A percentile compares a stretch with the other conserved stretches of the same genome.
Conservation (phyloP, 192 early-diverging fungal species). For the Cladochytrium replicatum region DNA sequence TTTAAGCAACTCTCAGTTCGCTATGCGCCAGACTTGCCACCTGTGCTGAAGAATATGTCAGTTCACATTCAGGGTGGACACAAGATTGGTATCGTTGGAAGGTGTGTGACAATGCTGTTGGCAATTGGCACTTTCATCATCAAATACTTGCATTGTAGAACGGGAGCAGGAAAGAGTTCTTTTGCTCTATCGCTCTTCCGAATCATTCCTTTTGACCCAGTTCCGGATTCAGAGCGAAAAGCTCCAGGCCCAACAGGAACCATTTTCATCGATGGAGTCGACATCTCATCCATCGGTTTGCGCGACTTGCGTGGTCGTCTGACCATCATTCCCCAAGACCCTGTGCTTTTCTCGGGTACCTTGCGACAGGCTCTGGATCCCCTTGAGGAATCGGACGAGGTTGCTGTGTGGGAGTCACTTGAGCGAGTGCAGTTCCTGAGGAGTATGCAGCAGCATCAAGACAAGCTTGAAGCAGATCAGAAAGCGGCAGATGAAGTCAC, state of each 20-base stretch:
- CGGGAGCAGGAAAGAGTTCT: constrained; percentile 77
- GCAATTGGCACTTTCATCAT: constrained; percentile 1
- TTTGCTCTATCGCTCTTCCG: constrained; percentile 67
- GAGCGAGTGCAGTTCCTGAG: constrained; percentile 58
- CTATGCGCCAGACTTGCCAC: constrained; percentile 64
- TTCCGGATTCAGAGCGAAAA: constrained; percentile 44
- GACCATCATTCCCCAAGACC: constrained; percentile 71
- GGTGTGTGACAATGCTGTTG: no score
- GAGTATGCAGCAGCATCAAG: constrained; percentile 48
- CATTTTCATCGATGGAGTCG: constrained; percentile 63
- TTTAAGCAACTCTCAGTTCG: constrained; percentile 58
- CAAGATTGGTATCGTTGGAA: constrained; percentile 49
- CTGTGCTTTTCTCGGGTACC: constrained; percentile 55
- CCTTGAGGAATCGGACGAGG: constrained; percentile 29
- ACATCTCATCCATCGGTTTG: constrained; percentile 58
- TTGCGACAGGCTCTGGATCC: constrained; percentile 47
- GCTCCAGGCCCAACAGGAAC: constrained; percentile 35
- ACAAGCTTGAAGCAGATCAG: constrained; percentile 55
- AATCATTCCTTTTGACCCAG: constrained; percentile 45
- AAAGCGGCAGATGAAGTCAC: constrained; percentile 44
- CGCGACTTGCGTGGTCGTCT: constrained; percentile 63
- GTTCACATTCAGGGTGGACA: constrained; percentile 30
- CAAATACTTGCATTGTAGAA: constrained; percentile 41
- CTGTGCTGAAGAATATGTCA: constrained; percentile 35
- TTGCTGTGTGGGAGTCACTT: constrained; percentile 34